A percentile compares a stretch with the other conserved stretches of the same genome.
Evolutionary conservation across 2,329 filamentous ascomycete genomes (phyloP).

Genomic region (Alternaria brassicae): DNA sequence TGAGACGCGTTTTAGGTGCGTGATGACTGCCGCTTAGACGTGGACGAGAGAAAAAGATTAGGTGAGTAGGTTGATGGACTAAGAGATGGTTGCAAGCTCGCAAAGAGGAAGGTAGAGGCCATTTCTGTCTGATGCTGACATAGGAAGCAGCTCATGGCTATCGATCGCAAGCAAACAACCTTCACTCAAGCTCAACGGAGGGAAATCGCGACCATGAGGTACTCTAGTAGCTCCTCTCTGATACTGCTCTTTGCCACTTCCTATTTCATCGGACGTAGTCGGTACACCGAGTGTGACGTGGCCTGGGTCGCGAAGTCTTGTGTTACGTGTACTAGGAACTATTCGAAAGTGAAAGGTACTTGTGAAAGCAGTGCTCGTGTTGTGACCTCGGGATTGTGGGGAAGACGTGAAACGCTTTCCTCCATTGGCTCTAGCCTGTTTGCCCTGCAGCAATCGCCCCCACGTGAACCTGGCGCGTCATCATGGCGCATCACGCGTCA

Average conservation of each 20-base stretch:
- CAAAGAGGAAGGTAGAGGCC: neutral
- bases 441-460: conserved; percentile 5
- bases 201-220: neutral
- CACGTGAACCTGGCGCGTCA: conserved; percentile 17
- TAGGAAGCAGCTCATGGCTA: neutral
- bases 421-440: conserved; percentile 4
- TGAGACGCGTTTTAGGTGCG: conserved; percentile 1
- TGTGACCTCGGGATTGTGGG: neutral
- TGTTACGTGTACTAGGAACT: neutral
- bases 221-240: neutral
- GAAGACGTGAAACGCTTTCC: neutral
- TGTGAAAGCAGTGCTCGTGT: neutral
- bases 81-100: neutral
- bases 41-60: neutral
- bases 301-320: neutral
- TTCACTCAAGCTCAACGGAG: neutral
- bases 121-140: neutral
- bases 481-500: conserved; percentile 13
- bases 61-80: neutral
- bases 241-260: neutral
- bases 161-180: neutral
- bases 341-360: neutral
- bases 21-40: neutral
- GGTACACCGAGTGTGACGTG: neutral
- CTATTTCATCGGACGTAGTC: neutral